Evolutionary conservation across 164 flowering plant genomes (phyloP).

Genomic region (Akebia trifoliata): DNA sequence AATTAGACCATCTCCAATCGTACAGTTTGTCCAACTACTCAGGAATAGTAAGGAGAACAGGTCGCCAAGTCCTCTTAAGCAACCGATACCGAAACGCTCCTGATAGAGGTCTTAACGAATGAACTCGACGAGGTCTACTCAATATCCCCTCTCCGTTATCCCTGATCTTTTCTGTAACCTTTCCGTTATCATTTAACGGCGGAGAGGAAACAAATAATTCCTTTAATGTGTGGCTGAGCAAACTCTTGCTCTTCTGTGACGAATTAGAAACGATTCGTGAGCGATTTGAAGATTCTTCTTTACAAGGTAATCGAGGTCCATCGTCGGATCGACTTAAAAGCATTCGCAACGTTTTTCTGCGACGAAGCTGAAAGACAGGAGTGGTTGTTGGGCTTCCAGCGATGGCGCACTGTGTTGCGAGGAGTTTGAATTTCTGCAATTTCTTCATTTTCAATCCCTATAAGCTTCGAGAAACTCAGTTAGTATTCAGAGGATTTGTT

Average conservation of each 20-base stretch:
- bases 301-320: conserved; percentile 24
- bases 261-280: conserved; percentile 7
- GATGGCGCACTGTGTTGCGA: conserved; percentile 73
- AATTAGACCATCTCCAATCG: too few relatives aligned
- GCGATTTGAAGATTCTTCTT: conserved; percentile 22
- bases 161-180: conserved; percentile 12
- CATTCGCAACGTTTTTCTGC: conserved; percentile 70
- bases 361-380: conserved; percentile 75
- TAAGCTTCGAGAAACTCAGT: too few relatives aligned
- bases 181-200: conserved; percentile 18
- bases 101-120: conserved; percentile 33
- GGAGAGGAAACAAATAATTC: conserved; percentile 75
- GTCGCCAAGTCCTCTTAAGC: conserved; percentile 70
- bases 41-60: conserved; percentile 47
- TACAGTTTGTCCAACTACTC: conserved; percentile 24
- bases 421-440: conserved; percentile 70
- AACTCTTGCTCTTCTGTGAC: conserved; percentile 18
- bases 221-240: conserved; percentile 46
- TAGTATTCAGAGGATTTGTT: too few relatives aligned
- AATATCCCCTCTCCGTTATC: background rate
- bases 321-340: conserved; percentile 40
- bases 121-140: conserved; percentile 6
- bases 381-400: conserved; percentile 60
- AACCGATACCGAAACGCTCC: conserved; percentile 57
- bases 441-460: conserved; percentile 40